Conservation (phyloP, 148 eudicot species). For the Silene latifolia region DNA sequence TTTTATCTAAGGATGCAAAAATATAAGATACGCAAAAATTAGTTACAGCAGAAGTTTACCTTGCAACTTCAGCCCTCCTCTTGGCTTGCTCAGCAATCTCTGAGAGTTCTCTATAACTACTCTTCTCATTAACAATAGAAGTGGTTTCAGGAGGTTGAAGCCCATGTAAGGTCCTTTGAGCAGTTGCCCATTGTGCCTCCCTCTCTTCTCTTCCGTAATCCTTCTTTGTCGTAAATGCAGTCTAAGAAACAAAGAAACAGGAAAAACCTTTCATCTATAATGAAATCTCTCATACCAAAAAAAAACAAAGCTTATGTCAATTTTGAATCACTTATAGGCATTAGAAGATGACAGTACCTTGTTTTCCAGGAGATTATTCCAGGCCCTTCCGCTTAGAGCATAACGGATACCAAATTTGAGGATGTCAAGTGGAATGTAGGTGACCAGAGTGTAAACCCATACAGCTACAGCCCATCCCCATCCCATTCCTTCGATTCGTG, state of each 20-base stretch:
- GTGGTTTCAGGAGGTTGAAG: constrained; percentile 54
- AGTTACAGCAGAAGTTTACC: constrained; percentile 20
- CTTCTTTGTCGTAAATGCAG: constrained; percentile 68
- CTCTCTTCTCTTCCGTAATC: constrained; percentile 67
- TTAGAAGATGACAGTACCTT: constrained; percentile 31
- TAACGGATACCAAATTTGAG: constrained; percentile 56
- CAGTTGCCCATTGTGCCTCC: constrained; percentile 72
- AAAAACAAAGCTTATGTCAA: neutral
- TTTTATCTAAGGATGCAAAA: neutral
- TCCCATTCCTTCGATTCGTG: constrained; percentile 51
- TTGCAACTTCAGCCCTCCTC: constrained; percentile 53
- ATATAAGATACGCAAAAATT: neutral
- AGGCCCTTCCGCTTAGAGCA: constrained; percentile 57
- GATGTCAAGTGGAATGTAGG: constrained; percentile 58
- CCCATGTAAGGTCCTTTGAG: constrained; percentile 59
- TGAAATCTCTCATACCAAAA: neutral
- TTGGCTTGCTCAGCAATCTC: constrained; percentile 60
- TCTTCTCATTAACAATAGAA: constrained; percentile 33
- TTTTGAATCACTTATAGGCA: neutral
- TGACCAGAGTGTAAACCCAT: constrained; percentile 56
- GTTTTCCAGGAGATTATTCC: constrained; percentile 49
- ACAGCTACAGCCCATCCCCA: constrained; percentile 76
- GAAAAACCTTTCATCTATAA: neutral
- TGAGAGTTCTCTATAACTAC: constrained; percentile 46
- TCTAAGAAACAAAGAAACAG: constrained; percentile 25